These are phyloP conservation scores for Neurospora sp. DNA, from an alignment of 495 filamentous ascomycete species.

Conservation along the genomic window DNA sequence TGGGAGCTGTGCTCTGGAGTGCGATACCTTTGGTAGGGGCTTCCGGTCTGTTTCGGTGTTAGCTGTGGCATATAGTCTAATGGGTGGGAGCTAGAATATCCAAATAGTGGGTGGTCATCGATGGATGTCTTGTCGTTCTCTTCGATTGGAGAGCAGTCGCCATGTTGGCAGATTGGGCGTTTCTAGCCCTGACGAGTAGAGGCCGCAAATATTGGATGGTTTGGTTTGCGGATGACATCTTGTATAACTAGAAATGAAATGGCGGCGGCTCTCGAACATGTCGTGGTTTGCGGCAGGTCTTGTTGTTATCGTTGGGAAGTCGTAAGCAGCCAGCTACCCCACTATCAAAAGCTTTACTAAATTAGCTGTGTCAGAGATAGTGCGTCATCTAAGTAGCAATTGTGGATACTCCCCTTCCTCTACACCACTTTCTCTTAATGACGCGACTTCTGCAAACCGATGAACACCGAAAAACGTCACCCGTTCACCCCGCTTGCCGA, in stretches of 20 bases:
- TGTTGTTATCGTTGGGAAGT: neutral
- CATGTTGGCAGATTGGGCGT: no score
- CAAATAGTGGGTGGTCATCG: no score
- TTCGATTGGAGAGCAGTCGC: no score
- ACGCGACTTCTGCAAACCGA: neutral
- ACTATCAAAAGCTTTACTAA: accelerated
- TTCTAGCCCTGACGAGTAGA: neutral
- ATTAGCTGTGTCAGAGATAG: neutral
- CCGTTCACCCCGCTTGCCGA: neutral
- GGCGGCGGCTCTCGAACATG: neutral
- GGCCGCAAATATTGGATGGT: neutral
- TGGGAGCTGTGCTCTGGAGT: neutral
- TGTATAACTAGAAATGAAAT: no score
- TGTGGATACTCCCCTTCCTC: neutral
- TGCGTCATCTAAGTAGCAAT: neutral
- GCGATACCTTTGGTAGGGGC: neutral
- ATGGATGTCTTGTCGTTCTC: no score
- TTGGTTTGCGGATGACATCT: no score
- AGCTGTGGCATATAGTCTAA: neutral
- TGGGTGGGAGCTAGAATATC: neutral
- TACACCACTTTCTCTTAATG: neutral
- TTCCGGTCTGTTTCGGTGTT: neutral
- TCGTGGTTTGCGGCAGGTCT: no score
- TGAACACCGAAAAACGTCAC: neutral
- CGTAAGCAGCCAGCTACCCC: neutral